phyloP scores from a whole-genome alignment of 192 early-diverging fungal genomes.

The Coemansia sp. region DNA sequence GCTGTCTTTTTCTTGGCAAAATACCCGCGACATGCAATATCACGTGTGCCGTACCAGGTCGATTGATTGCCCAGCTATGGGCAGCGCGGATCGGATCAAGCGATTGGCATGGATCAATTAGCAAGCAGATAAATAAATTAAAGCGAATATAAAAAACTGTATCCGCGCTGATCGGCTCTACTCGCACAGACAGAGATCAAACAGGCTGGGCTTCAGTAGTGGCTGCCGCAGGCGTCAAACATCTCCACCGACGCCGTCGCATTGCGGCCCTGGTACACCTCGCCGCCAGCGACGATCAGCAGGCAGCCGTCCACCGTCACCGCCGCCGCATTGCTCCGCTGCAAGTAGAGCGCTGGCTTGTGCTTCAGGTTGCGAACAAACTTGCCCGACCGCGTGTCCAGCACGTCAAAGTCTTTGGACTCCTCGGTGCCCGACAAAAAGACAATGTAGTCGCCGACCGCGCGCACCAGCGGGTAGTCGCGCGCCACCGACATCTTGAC shows the following conservation, averaged over 20 bases:
- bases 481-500: slow-evolving; percentile 33
- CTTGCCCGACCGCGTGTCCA: slow-evolving; percentile 22
- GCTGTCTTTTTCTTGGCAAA: no score
- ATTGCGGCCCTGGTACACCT: slow-evolving; percentile 42
- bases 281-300: slow-evolving; percentile 39
- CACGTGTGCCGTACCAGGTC: not conserved
- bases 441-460: slow-evolving; percentile 42
- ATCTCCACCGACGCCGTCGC: slow-evolving; percentile 46
- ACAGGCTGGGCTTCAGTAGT: no score
- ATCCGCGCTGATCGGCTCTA: not conserved
- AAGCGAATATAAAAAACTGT: not conserved
- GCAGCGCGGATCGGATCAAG: no score
- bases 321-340: slow-evolving; percentile 30
- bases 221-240: slow-evolving; percentile 45
- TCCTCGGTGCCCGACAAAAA: slow-evolving; percentile 30
- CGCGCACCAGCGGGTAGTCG: slow-evolving; percentile 41
- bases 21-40: not conserved
- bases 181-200: not conserved
- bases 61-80: no score
- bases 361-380: slow-evolving; percentile 23
- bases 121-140: not conserved
- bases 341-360: slow-evolving; percentile 30
- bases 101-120: not conserved
- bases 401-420: slow-evolving; percentile 45
- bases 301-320: slow-evolving; percentile 33